These are phyloP conservation scores for Auriculariales sp. DNA, from an alignment of 768 basidiomycete species.

Conservation along the genomic window DNA sequence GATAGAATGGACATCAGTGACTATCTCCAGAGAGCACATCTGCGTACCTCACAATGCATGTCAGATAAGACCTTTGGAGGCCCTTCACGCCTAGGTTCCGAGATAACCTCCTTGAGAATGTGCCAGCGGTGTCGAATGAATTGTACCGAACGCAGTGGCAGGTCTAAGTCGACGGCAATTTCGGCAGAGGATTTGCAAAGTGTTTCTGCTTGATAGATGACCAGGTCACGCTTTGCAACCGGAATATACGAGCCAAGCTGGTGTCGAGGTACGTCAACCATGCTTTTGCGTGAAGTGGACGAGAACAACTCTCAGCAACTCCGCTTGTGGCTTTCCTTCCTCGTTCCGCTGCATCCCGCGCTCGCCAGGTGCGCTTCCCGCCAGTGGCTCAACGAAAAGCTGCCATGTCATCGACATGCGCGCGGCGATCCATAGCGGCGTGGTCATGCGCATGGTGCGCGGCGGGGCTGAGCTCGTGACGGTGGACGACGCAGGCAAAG, in stretches of 20 bases:
- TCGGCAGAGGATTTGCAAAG: too few species aligned
- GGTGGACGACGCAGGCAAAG: constrained; percentile 77
- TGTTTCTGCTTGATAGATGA: too few species aligned
- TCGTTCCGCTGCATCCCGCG: too few species aligned
- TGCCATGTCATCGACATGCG: constrained; percentile 41
- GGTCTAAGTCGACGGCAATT: not conserved
- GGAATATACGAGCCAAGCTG: too few species aligned
- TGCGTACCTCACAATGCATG: not conserved
- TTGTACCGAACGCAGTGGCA: not conserved
- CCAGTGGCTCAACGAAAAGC: too few species aligned
- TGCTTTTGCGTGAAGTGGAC: too few species aligned
- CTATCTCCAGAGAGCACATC: not conserved
- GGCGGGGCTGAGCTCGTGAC: constrained; percentile 57
- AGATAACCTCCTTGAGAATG: not conserved
- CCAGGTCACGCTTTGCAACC: too few species aligned
- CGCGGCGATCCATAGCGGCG: constrained; percentile 44
- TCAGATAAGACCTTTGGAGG: not conserved
- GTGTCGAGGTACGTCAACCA: too few species aligned
- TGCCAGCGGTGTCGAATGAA: not conserved
- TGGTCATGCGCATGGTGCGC: constrained; percentile 64
- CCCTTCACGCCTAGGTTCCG: not conserved
- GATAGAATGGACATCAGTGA: not conserved
- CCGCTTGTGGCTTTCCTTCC: too few species aligned
- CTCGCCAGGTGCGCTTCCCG: too few species aligned
- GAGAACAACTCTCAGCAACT: too few species aligned